Percentiles rank a stretch among this genome's conserved stretches.
These are phyloP conservation scores for Neurospora tetraspora DNA, from an alignment of 495 filamentous ascomycete species.

Conservation along the genomic window DNA sequence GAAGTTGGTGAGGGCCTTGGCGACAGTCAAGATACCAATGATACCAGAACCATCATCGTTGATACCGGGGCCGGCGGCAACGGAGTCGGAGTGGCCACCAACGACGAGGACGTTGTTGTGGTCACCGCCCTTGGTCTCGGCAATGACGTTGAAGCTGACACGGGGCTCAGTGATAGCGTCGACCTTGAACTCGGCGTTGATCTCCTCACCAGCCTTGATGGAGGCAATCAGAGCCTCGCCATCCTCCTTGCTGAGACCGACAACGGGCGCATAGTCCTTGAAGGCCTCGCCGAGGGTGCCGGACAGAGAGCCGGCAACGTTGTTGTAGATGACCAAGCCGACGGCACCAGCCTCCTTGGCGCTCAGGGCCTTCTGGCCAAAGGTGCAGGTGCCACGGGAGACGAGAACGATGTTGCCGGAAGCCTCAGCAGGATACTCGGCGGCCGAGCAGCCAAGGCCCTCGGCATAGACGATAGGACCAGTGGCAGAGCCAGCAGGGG, in stretches of 20 bases:
- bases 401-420: constrained; percentile 52
- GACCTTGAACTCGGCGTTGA: constrained; percentile 12
- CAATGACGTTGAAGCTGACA: constrained; percentile 56
- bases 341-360: constrained; percentile 51
- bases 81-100: constrained; percentile 62
- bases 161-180: constrained; percentile 36
- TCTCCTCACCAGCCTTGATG: constrained; percentile 25
- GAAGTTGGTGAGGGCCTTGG: constrained; percentile 48
- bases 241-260: constrained; percentile 42
- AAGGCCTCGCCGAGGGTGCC: constrained; percentile 46
- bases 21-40: constrained; percentile 54
- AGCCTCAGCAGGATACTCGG: constrained; percentile 46
- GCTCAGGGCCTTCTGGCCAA: constrained; percentile 47
- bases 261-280: constrained; percentile 40
- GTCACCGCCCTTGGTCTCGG: constrained; percentile 54
- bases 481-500: constrained; percentile 34
- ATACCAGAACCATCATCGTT: constrained; percentile 48
- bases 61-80: constrained; percentile 46
- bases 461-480: constrained; percentile 35
- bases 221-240: constrained; percentile 37
- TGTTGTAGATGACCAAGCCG: constrained; percentile 58
- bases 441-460: constrained; percentile 45
- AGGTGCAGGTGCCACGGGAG: constrained; percentile 50
- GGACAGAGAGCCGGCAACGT: constrained; percentile 39
- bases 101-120: constrained; percentile 52